Percentiles rank a stretch among this genome's conserved stretches.
Conservation (phyloP, 139 green algal genomes). For the Dunaliella sp. region DNA sequence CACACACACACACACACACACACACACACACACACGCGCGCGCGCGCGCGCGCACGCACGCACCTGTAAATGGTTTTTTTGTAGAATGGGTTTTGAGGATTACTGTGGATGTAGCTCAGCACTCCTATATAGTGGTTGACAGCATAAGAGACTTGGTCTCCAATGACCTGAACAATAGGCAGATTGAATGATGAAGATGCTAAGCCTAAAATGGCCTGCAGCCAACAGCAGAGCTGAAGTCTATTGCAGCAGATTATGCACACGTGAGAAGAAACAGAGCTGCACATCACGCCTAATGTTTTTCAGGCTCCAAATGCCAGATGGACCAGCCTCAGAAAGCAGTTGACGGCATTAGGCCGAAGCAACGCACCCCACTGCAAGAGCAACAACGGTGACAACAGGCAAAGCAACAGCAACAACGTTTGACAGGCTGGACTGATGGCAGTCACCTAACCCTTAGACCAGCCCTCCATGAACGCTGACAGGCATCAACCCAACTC, state of each 20-base stretch:
- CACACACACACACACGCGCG: no score
- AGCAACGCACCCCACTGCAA: no score
- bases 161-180: conserved; percentile 6
- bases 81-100: conserved; percentile 11
- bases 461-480: no score
- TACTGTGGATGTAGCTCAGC: conserved; percentile 12
- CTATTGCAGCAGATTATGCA: neutral
- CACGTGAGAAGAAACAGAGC: no score
- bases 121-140: conserved; percentile 19
- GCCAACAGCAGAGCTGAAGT: neutral
- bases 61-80: conserved; percentile 19
- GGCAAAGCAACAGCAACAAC: neutral
- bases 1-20: no score
- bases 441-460: no score
- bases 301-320: no score
- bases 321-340: no score
- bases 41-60: neutral
- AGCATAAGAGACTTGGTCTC: conserved; percentile 3
- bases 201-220: neutral
- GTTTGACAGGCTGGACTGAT: neutral
- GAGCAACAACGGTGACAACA: neutral
- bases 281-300: no score
- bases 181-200: neutral
- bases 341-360: no score
- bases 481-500: no score